Evolutionary conservation across 2,329 filamentous ascomycete species (phyloP).

Genomic region (Pseudogymnoascus sp.): DNA sequence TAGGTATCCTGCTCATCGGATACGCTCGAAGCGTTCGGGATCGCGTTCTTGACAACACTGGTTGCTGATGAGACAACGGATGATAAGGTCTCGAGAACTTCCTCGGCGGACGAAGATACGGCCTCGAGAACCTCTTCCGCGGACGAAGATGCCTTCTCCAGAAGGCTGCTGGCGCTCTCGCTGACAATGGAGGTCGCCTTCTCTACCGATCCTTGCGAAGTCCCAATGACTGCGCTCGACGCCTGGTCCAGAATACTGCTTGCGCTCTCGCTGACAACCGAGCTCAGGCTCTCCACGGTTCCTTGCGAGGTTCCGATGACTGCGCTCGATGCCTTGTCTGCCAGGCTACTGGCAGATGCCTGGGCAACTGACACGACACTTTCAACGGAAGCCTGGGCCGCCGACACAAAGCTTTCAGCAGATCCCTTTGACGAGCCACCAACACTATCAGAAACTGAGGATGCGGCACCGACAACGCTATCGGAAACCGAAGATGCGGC

Average conservation of each 20-base stretch:
- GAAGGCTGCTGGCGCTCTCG: constrained; percentile 18
- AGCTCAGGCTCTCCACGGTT: constrained; percentile 21
- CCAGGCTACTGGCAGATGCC: constrained; percentile 21
- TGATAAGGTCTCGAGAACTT: neutral
- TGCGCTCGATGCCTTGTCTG: constrained; percentile 25
- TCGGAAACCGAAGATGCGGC: constrained; percentile 18
- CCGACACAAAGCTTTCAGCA: constrained; percentile 20
- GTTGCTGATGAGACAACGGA: neutral
- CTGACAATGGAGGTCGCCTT: constrained; percentile 14
- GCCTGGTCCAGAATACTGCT: constrained; percentile 24
- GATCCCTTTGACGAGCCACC: constrained; percentile 16
- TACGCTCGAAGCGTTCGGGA: constrained; percentile 10
- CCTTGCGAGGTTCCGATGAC: constrained; percentile 23
- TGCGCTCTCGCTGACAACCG: constrained; percentile 15
- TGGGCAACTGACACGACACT: constrained; percentile 30
- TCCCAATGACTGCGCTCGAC: constrained; percentile 24
- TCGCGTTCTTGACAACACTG: neutral
- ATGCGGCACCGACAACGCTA: constrained; percentile 16
- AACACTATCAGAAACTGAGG: constrained; percentile 18
- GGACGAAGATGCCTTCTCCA: constrained; percentile 23
- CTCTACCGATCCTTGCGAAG: constrained; percentile 22
- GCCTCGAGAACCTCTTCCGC: neutral
- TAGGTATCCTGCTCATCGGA: constrained; percentile 34
- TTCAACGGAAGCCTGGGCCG: constrained; percentile 24
- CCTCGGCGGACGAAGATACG: neutral